Percentiles rank a stretch among this genome's conserved stretches.
Evolutionary conservation across 2,329 filamentous ascomycete genomes (phyloP).

Genomic region (Lecanosticta acicola): DNA sequence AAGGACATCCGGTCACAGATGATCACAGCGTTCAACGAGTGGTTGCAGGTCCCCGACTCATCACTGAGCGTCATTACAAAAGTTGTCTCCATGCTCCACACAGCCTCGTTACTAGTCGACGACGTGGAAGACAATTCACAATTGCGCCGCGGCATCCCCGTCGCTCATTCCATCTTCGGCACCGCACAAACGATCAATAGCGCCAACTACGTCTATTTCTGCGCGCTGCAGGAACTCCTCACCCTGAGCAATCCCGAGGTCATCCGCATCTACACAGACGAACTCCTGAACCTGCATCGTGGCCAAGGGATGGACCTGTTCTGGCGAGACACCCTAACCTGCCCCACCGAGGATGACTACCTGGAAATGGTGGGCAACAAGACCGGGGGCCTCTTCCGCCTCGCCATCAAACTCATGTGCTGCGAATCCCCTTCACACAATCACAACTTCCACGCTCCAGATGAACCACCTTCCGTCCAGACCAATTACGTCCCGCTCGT

Average conservation of each 20-base stretch:
- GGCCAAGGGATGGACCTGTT: conserved; percentile 89
- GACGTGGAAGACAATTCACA: conserved; percentile 80
- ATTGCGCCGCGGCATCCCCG: conserved; percentile 71
- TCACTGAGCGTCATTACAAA: conserved; percentile 69
- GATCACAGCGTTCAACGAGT: conserved; percentile 74
- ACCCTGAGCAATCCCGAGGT: conserved; percentile 62
- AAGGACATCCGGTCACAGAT: conserved; percentile 79
- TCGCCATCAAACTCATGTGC: conserved; percentile 85
- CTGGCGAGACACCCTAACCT: conserved; percentile 80
- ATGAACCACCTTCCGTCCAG: neutral
- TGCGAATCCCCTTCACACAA: conserved; percentile 53
- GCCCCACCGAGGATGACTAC: conserved; percentile 81
- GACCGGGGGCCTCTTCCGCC: conserved; percentile 77
- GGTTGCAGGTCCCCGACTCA: conserved; percentile 66
- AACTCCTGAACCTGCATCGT: conserved; percentile 76
- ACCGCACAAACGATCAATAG: conserved; percentile 85
- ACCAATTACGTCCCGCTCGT: conserved; percentile 75
- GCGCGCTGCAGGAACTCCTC: conserved; percentile 67
- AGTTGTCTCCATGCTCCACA: conserved; percentile 80
- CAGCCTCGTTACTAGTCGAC: conserved; percentile 75
- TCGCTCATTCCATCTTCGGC: conserved; percentile 79
- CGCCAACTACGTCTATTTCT: conserved; percentile 85
- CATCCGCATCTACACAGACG: conserved; percentile 70
- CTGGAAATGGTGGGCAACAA: conserved; percentile 93
- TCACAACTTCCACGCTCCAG: conserved; percentile 5